A percentile compares a stretch with the other conserved stretches of the same genome.
phyloP scores from a whole-genome alignment of 257 asterid species.

The Plantago ovata region DNA sequence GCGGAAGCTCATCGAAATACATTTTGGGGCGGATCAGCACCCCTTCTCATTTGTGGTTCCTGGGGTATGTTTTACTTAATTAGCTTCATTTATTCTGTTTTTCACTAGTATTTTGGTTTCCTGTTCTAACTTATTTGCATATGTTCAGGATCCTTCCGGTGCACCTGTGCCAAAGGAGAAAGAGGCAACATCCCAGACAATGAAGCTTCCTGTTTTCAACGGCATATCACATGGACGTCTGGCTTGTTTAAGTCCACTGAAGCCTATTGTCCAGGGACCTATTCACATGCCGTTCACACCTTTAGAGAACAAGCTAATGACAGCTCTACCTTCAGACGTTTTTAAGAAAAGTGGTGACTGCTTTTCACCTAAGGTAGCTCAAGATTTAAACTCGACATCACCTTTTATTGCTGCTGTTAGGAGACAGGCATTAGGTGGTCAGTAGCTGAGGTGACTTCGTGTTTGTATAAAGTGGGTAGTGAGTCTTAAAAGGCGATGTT shows the following conservation, averaged over 20 bases:
- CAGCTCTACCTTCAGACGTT: slow-evolving; percentile 23
- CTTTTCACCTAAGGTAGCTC: slow-evolving; percentile 30
- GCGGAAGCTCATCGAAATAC: slow-evolving; percentile 73
- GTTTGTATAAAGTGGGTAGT: background rate
- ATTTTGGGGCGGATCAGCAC: slow-evolving; percentile 56
- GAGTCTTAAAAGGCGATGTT: too few species aligned
- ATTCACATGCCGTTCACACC: slow-evolving; percentile 42
- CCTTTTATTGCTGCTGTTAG: slow-evolving; percentile 37
- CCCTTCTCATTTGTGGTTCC: slow-evolving; percentile 54
- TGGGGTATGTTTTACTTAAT: slow-evolving; percentile 30
- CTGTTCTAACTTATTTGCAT: background rate
- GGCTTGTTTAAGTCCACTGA: slow-evolving; percentile 55
- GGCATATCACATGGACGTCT: slow-evolving; percentile 48
- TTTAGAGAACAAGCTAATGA: slow-evolving; percentile 40
- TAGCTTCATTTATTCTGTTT: background rate
- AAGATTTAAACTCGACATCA: slow-evolving; percentile 27
- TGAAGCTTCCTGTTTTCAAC: slow-evolving; percentile 66
- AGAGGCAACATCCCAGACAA: slow-evolving; percentile 39
- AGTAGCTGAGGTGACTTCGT: background rate
- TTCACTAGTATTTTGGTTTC: background rate
- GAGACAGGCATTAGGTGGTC: slow-evolving; percentile 7
- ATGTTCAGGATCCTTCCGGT: slow-evolving; percentile 60
- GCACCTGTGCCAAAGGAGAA: slow-evolving; percentile 64
- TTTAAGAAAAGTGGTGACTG: slow-evolving; percentile 19
- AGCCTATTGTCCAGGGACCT: slow-evolving; percentile 14